A percentile compares a stretch with the other conserved stretches of the same genome.
Conservation (phyloP, 805 yeast genomes). For the Tetrapisispora fleetii region DNA sequence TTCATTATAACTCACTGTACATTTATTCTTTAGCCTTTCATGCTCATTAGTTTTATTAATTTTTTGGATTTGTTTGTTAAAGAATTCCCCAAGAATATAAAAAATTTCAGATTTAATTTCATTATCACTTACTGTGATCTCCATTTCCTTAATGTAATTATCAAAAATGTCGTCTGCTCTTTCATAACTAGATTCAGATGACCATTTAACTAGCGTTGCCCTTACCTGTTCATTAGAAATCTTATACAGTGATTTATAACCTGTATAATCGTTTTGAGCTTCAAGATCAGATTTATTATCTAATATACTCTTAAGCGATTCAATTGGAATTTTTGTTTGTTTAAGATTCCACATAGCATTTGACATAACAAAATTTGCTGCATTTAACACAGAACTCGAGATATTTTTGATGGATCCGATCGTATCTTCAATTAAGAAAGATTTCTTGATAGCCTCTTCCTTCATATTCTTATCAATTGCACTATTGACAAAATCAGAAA, state of each 20-base stretch:
- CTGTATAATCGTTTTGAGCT: not conserved
- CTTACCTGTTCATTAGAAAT: conserved; percentile 24
- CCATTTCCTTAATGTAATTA: conserved; percentile 39
- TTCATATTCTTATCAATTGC: conserved; percentile 10
- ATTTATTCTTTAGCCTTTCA: conserved; percentile 31
- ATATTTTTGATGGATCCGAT: conserved; percentile 1
- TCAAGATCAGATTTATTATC: not conserved
- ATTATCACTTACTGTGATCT: conserved; percentile 11
- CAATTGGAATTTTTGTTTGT: conserved; percentile 46
- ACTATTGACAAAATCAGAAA: conserved; percentile 7
- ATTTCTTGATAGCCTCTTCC: conserved; percentile 17
- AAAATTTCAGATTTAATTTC: conserved; percentile 37
- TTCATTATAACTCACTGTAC: conserved; percentile 37
- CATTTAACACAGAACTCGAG: conserved; percentile 22
- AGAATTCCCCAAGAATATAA: conserved; percentile 60
- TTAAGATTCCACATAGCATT: conserved; percentile 56
- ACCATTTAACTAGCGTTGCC: conserved; percentile 54
- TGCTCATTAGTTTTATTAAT: conserved; percentile 37
- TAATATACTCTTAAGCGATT: conserved; percentile 35
- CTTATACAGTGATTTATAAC: conserved; percentile 3
- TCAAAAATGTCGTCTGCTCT: conserved; percentile 48
- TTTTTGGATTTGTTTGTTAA: conserved; percentile 52
- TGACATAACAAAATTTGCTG: conserved; percentile 36
- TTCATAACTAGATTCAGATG: conserved; percentile 60
- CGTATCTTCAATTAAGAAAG: conserved; percentile 10